A percentile compares a stretch with the other conserved stretches of the same genome.
phyloP scores from a whole-genome alignment of 1,284 basidiomycete genomes.

The Rugosomyces carneus region DNA sequence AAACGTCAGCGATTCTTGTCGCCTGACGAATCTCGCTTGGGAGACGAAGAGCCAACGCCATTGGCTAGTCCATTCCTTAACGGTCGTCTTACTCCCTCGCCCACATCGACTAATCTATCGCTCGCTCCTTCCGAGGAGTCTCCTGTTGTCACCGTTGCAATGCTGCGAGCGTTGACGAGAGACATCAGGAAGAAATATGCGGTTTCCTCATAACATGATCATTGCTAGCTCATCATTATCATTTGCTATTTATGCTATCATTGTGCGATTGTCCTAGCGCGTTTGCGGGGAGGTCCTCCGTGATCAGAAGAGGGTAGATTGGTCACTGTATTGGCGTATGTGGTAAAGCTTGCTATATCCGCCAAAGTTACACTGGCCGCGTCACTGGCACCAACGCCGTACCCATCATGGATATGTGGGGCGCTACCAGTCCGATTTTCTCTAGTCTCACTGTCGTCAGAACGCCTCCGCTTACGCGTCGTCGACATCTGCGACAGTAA shows the following conservation, averaged over 20 bases:
- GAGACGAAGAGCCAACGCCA: slow-evolving; percentile 21
- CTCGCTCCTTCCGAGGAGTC: slow-evolving; percentile 25
- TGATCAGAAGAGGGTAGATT: slow-evolving; percentile 5
- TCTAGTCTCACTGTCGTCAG: slow-evolving; percentile 20
- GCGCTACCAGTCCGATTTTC: slow-evolving; percentile 13
- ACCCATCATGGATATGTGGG: slow-evolving; percentile 11
- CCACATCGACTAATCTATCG: slow-evolving; percentile 31
- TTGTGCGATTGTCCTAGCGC: slow-evolving; percentile 34
- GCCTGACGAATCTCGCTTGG: slow-evolving; percentile 20
- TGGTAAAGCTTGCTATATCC: slow-evolving; percentile 2
- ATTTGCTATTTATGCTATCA: neutral
- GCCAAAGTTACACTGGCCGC: slow-evolving; percentile 14
- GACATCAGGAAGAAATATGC: slow-evolving; percentile 53
- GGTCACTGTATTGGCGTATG: slow-evolving; percentile 8
- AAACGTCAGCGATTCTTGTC: slow-evolving; percentile 40
- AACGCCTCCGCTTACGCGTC: slow-evolving; percentile 41
- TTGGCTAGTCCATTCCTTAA: slow-evolving; percentile 25
- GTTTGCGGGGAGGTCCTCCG: slow-evolving; percentile 28
- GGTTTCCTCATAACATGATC: slow-evolving; percentile 8
- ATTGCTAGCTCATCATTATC: slow-evolving; percentile 1
- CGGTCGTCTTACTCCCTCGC: slow-evolving; percentile 32
- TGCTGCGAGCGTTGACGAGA: slow-evolving; percentile 60
- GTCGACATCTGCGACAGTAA: slow-evolving; percentile 17
- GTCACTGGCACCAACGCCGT: slow-evolving; percentile 12
- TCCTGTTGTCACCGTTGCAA: slow-evolving; percentile 52